Conservation (phyloP, 495 filamentous ascomycete species). For the Penicillium robsamsonii region DNA sequence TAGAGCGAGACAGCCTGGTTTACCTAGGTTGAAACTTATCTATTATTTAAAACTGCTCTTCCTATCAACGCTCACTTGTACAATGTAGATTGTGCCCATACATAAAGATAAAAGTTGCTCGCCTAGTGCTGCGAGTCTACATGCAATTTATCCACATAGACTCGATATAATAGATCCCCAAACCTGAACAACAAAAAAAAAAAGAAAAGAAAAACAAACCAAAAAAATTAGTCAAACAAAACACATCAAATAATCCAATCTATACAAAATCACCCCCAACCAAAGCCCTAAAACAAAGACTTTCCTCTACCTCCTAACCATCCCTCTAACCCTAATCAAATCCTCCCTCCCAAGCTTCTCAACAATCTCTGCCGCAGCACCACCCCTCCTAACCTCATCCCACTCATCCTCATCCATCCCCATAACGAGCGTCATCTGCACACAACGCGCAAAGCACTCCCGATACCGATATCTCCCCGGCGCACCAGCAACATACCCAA, state of each 20-base stretch:
- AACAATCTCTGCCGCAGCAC: constrained; percentile 42
- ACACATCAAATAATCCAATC: background rate
- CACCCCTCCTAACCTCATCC: constrained; percentile 64
- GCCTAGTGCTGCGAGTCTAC: background rate
- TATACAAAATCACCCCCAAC: background rate
- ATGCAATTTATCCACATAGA: background rate
- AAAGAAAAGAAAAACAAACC: background rate
- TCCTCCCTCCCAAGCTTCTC: constrained; percentile 60
- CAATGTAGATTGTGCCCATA: background rate
- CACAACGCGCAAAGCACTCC: constrained; percentile 74
- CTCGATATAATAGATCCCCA: no score
- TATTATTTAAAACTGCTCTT: background rate
- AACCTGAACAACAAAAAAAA: no score
- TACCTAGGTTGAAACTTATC: background rate
- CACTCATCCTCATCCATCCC: constrained; percentile 99
- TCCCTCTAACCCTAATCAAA: constrained; percentile 57
- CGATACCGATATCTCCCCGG: constrained; percentile 65
- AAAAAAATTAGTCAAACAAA: background rate
- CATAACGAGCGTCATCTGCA: constrained; percentile 84
- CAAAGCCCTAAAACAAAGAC: background rate
- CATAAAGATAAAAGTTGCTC: background rate
- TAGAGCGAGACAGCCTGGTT: constrained; percentile 3
- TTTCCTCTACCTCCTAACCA: constrained; percentile 42
- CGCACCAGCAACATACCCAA: constrained; percentile 44
- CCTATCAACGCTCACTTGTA: background rate